These are phyloP conservation scores for Odontarrhena argentea DNA, from an alignment of 345 rosid genomes.

Conservation along the genomic window DNA sequence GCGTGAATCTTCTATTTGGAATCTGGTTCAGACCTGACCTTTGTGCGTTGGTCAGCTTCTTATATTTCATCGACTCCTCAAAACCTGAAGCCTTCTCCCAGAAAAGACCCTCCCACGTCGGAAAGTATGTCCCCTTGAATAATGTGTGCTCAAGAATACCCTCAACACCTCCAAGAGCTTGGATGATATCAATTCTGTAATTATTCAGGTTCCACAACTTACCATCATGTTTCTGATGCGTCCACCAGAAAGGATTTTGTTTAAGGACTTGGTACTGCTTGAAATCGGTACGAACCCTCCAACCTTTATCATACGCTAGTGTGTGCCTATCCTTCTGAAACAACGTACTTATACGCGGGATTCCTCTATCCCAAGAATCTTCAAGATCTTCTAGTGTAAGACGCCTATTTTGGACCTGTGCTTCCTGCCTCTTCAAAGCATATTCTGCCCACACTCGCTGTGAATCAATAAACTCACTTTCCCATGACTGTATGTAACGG, in stretches of 20 bases:
- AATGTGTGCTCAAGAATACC: conserved; percentile 88
- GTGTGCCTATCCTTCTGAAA: conserved; percentile 94
- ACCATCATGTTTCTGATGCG: conserved; percentile 93
- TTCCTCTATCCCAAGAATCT: conserved; percentile 96
- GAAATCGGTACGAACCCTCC: conserved; percentile 96
- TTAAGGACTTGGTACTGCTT: conserved; percentile 88
- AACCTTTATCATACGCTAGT: conserved; percentile 87
- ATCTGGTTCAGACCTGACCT: conserved; percentile 95
- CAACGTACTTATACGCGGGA: conserved; percentile 86
- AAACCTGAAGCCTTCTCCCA: conserved; percentile 98
- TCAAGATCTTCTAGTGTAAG: conserved; percentile 90
- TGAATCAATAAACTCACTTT: conserved; percentile 91
- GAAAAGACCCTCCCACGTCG: conserved; percentile 97
- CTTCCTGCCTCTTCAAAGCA: conserved; percentile 93
- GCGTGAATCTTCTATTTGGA: conserved; percentile 89
- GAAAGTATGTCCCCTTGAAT: conserved; percentile 93
- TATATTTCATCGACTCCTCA: conserved; percentile 93
- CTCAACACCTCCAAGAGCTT: conserved; percentile 97
- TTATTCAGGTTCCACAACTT: conserved; percentile 93
- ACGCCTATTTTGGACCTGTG: conserved; percentile 93
- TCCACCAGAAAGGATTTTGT: conserved; percentile 99
- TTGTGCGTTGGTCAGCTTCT: conserved; percentile 92
- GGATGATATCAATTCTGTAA: conserved; percentile 90
- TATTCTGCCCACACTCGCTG: conserved; percentile 97
- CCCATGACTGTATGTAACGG: conserved; percentile 96